Base-by-base conservation (phyloP, 2,329 filamentous ascomycete genomes). In the Neocatenulostroma microsporum region DNA sequence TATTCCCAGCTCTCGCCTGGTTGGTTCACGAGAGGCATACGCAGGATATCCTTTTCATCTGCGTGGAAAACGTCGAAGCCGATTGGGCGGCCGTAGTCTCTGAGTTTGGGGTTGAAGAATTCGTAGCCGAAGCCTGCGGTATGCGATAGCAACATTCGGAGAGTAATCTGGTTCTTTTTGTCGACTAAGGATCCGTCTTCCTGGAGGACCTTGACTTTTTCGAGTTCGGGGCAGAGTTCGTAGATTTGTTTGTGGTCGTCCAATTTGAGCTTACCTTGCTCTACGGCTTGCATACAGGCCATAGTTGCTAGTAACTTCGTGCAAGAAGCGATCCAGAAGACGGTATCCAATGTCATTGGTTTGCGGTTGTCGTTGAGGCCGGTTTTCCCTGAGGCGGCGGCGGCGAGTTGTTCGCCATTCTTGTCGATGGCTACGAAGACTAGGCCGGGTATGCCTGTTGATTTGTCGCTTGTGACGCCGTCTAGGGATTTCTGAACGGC, bases 1-100 rank as follows among this genome's bases (percentile, higher is more conserved):
- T 82, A 82, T 39, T 74, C 67, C 73, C 75, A 83, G 3, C 62
- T 62, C 17, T 70, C 67, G 0, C 78, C 78, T 0, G 80, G 79
- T 45, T 83, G 76, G 45, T 78, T 76, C 1, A 81, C 54, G 12
- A 84, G 55, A 1, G 78, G 73, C 39, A 58, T 54, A 10, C 59
- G 52, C 23, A 68, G 49, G 28, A 80, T 61, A 17, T 75, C 76
- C 21, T 65, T 62, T 12, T 68, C 50, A 5, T 72, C 62, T 1
- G 72, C 71, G 0, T 68, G 69, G 47, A 80, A 74, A 49, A 80
- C 77, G 37, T 80, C 73, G 4, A 69, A 49, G 0, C 74, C 73
- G 0, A 61, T 56, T 0, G 74, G 74, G 10, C 63, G 58, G 8
- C n/a, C n/a, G 23, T 24, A 24, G 18, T 62, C 56, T n/a, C 54